Conservation (phyloP, 768 basidiomycete genomes). For the Boletus rubropictus region DNA sequence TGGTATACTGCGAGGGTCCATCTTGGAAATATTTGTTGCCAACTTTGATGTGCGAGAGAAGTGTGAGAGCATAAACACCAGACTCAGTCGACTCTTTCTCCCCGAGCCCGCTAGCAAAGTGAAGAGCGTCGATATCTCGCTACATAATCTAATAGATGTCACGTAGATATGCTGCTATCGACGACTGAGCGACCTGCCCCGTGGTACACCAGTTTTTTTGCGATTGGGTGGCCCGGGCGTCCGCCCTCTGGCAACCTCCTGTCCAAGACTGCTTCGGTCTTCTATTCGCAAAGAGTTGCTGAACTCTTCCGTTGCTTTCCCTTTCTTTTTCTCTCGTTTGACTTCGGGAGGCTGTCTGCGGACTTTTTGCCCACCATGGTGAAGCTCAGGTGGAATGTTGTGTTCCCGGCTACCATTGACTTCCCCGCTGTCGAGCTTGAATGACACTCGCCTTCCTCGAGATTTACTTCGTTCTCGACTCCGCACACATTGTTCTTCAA, state of each 20-base stretch:
- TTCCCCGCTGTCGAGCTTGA: constrained; percentile 37
- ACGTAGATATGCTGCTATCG: constrained; percentile 12
- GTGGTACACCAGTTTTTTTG: constrained; percentile 12
- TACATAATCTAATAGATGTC: constrained; percentile 10
- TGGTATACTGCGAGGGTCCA: constrained; percentile 15
- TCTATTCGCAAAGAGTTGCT: constrained; percentile 10
- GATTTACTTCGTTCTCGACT: constrained; percentile 46
- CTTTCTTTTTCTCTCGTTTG: constrained; percentile 17
- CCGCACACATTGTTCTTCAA: constrained; percentile 30
- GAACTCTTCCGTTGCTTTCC: constrained; percentile 5
- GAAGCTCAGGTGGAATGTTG: constrained; percentile 2
- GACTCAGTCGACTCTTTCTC: not conserved
- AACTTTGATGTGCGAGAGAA: constrained; percentile 1
- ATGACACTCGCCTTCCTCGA: constrained; percentile 53
- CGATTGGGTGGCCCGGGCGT: constrained; percentile 24
- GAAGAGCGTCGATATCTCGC: constrained; percentile 2
- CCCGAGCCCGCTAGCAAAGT: not conserved
- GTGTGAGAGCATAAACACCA: constrained; percentile 7
- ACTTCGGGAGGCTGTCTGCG: constrained; percentile 6
- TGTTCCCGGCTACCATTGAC: constrained; percentile 2
- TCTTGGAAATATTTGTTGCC: constrained; percentile 8
- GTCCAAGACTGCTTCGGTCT: constrained; percentile 9
- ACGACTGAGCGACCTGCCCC: constrained; percentile 20
- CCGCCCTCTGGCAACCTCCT: constrained; percentile 17
- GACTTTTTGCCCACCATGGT: constrained; percentile 2